Evolutionary conservation across 176 grass and related monocot species (phyloP).

Genomic region (Zoysia pacifica): DNA sequence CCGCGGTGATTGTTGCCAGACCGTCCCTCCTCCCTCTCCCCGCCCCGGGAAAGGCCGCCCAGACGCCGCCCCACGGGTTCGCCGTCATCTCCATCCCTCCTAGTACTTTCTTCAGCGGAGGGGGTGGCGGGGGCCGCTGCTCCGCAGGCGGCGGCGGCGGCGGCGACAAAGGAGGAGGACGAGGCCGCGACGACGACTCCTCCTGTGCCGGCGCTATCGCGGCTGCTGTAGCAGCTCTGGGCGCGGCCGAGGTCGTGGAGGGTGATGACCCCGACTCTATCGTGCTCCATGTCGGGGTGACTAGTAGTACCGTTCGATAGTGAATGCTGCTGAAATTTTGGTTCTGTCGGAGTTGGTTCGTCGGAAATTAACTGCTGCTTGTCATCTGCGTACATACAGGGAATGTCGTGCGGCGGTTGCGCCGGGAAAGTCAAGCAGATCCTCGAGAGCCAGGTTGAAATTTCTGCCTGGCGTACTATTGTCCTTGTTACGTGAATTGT

Average conservation of each 20-base stretch:
- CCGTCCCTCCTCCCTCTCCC: neutral
- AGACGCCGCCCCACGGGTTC: neutral
- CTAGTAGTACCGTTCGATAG: neutral
- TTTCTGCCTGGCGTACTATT: too few species aligned
- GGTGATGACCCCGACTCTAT: conserved; percentile 50
- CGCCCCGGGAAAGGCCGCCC: neutral
- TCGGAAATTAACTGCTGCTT: neutral
- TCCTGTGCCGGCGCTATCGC: conserved; percentile 35
- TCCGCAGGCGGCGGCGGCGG: neutral
- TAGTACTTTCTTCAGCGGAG: conserved; percentile 31
- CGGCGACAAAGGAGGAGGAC: neutral
- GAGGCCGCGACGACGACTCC: neutral
- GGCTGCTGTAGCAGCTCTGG: conserved; percentile 35
- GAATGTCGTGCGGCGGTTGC: conserved; percentile 85
- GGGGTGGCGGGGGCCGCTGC: conserved; percentile 23
- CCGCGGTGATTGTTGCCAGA: conserved; percentile 10
- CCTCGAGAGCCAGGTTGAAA: conserved; percentile 65
- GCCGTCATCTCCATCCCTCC: conserved; percentile 19
- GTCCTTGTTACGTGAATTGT: too few species aligned
- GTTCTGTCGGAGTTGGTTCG: neutral
- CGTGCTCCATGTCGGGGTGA: conserved; percentile 79
- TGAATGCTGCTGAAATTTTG: neutral
- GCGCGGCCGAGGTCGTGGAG: conserved; percentile 28
- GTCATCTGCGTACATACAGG: conserved; percentile 34
- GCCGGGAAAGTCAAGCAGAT: conserved; percentile 73